Evolutionary conservation across 2,329 filamentous ascomycete species (phyloP), one percentile per base, ranked within the genome.

Genomic region (Aspergillus calidoustus): DNA sequence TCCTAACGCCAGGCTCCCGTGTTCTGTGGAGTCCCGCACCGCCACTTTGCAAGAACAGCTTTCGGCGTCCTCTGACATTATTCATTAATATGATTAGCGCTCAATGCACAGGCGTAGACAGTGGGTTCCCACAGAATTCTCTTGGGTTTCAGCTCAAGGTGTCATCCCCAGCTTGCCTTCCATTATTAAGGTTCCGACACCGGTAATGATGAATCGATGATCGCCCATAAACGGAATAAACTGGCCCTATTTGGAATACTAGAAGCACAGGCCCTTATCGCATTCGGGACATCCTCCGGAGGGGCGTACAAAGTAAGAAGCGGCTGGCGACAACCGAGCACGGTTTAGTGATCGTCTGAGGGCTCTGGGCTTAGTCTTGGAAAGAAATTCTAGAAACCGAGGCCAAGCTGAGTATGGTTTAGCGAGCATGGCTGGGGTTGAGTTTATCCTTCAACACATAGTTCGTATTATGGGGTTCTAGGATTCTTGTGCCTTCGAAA

Each of bases 401-500:
- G n/a, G 48, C 56, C 48, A 47, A 34, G 48, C 28, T 22, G 11
- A 30, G 50, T 22, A 23, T 30, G n/a, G 31, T 30, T 57, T 50
- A 43, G 17, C 49, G 28, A 59, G 28, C 19, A 46, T 28, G n/a
- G 7, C 19, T 22, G 38, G 41, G 6, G 19, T 41, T 58, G 28
- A 9, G 6, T 31, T 9, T 53, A 53, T 54, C 22, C 52, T 23
- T 43, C n/a, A 25, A n/a, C 52, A 28, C 11, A 34, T 54, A 25
- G 7, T 59, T 52, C 28, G 30, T 48, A 54, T 50, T 46, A 17
- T 66, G 59, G n/a, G 62, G 50, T 22, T 5, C 34, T 41, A 41
- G 34, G 34, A 41, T 41, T 63, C 63, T 52, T 60, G 58, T 41
- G 70, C 59, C 47, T 72, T 73, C 23, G 78, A 73, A 9, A 77